Conservation (phyloP, 2,329 filamentous ascomycete species). For the Purpureocillium takamizusanense region DNA sequence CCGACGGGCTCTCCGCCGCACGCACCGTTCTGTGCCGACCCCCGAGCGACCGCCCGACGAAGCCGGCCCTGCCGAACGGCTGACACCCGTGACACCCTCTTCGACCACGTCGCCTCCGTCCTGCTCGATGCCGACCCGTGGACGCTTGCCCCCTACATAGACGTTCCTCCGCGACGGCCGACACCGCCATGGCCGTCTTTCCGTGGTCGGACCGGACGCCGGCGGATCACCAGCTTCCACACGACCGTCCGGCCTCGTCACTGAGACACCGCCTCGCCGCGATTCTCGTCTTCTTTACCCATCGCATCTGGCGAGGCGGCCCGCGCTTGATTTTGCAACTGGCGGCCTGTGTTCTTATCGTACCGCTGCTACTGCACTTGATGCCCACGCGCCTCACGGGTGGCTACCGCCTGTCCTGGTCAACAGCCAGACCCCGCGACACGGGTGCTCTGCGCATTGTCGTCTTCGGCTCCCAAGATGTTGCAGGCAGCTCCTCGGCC, state of each 20-base stretch:
- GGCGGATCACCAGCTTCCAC: constrained; percentile 11
- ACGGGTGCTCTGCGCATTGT: constrained; percentile 35
- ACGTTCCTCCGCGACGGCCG: not conserved
- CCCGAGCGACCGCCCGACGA: too few relatives aligned
- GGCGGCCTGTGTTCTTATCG: constrained; percentile 13
- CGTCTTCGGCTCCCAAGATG: constrained; percentile 39
- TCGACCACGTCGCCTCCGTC: too few relatives aligned
- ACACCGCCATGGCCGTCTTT: not conserved
- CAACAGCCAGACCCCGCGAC: constrained; percentile 8
- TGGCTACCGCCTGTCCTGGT: constrained; percentile 16
- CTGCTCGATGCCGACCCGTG: too few relatives aligned
- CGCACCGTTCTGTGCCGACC: too few relatives aligned
- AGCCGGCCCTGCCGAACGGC: too few relatives aligned
- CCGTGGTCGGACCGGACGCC: not conserved
- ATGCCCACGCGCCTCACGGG: constrained; percentile 10
- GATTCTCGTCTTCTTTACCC: constrained; percentile 29
- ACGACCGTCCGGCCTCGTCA: constrained; percentile 11
- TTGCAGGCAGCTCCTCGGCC: constrained; percentile 31
- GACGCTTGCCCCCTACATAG: too few relatives aligned
- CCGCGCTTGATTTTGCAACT: constrained; percentile 20
- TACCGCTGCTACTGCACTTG: constrained; percentile 18
- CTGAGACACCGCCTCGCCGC: constrained; percentile 14
- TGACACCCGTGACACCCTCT: too few relatives aligned
- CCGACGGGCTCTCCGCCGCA: too few relatives aligned
- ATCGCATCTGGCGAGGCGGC: constrained; percentile 29